Conservation (phyloP, 148 eudicot genomes). For the Polygonum maritimum region DNA sequence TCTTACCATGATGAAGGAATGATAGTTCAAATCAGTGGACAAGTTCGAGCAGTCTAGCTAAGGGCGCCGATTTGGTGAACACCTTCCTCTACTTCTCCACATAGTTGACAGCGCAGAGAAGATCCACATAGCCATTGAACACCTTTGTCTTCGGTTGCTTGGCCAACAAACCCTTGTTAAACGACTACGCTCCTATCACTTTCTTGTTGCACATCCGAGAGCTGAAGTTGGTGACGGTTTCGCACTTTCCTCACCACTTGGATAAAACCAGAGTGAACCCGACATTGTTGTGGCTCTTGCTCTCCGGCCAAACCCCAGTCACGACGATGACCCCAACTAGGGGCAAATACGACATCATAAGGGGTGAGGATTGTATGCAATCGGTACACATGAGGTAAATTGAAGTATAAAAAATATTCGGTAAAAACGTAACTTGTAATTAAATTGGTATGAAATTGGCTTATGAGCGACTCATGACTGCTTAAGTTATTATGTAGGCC, state of each 20-base stretch:
- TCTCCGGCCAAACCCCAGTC: conserved; percentile 21
- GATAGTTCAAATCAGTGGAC: conserved; percentile 12
- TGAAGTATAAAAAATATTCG: no score
- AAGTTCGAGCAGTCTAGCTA: neutral
- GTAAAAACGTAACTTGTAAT: no score
- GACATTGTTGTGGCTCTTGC: neutral
- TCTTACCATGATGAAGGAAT: neutral
- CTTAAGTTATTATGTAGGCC: no score
- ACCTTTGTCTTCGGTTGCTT: neutral
- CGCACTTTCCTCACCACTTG: conserved; percentile 7
- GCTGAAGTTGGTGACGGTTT: neutral
- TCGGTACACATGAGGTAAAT: no score
- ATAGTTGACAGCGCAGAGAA: conserved; percentile 15
- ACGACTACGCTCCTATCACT: conserved; percentile 22
- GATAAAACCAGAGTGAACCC: neutral
- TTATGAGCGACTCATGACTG: no score
- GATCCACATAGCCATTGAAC: neutral
- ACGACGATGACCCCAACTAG: conserved; percentile 2
- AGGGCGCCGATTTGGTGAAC: neutral
- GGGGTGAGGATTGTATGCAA: no score
- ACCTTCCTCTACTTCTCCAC: neutral
- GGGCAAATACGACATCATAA: no score
- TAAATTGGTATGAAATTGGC: no score
- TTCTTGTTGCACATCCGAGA: conserved; percentile 12
- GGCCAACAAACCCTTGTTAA: conserved; percentile 11